phyloP scores from a whole-genome alignment of 1,139 yeast species.

The Tardiomyces digboiensis region DNA sequence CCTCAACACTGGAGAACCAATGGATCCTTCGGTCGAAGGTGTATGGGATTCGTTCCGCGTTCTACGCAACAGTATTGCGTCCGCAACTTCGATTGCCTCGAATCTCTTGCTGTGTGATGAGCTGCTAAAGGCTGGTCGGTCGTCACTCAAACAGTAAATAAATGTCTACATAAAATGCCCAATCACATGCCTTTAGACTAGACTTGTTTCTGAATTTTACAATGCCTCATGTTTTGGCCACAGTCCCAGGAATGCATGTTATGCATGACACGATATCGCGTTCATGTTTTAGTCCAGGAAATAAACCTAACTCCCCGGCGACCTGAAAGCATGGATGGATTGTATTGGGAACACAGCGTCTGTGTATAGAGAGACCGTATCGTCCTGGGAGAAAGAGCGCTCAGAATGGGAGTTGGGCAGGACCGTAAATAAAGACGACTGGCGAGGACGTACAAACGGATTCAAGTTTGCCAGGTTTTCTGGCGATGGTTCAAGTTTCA shows the following conservation, averaged over 20 bases:
- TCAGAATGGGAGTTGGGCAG: background rate
- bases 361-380: background rate
- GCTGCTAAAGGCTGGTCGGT: slow-evolving; percentile 90
- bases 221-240: too few relatives aligned
- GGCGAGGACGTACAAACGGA: background rate
- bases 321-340: background rate
- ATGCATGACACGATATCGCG: too few relatives aligned
- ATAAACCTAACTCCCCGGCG: too few relatives aligned
- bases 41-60: slow-evolving; percentile 96
- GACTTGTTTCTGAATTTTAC: too few relatives aligned
- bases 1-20: slow-evolving; percentile 84
- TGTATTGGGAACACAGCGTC: background rate
- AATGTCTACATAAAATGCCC: too few relatives aligned
- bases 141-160: slow-evolving; percentile 62
- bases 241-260: too few relatives aligned
- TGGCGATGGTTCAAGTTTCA: background rate
- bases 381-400: background rate
- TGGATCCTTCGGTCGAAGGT: slow-evolving; percentile 92
- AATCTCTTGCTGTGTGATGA: slow-evolving; percentile 93
- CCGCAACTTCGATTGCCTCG: slow-evolving; percentile 93
- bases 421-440: background rate
- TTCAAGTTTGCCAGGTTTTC: background rate
- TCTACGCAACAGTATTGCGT: slow-evolving; percentile 80
- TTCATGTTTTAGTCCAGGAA: too few relatives aligned
- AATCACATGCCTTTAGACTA: too few relatives aligned